phyloP scores from a whole-genome alignment of 805 yeast genomes.

The Candida yuanshanica region DNA sequence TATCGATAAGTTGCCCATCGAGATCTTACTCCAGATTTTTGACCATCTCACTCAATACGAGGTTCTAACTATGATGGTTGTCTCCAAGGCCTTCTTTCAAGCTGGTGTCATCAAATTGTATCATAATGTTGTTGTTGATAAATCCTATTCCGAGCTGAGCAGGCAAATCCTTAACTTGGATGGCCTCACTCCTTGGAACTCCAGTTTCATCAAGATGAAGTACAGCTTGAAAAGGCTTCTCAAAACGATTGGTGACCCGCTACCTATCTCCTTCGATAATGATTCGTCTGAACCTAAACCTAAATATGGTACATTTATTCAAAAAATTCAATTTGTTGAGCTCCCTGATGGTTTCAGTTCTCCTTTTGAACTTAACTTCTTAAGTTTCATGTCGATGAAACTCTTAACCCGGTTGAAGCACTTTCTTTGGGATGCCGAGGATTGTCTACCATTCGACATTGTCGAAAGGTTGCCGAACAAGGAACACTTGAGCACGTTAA shows the following conservation, averaged over 20 bases:
- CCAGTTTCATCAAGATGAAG: constrained; percentile 31
- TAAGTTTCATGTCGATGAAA: constrained; percentile 22
- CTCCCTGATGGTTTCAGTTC: constrained; percentile 38
- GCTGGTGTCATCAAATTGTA: constrained; percentile 32
- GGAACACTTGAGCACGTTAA: constrained; percentile 21
- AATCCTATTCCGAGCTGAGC: constrained; percentile 33
- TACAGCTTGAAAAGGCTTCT: constrained; percentile 36
- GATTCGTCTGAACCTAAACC: background rate
- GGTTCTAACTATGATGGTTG: constrained; percentile 28
- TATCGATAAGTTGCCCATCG: constrained; percentile 33
- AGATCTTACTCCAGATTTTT: constrained; percentile 29
- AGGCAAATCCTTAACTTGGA: constrained; percentile 15
- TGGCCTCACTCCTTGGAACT: background rate
- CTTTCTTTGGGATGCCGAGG: constrained; percentile 30
- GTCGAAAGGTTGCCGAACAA: constrained; percentile 30
- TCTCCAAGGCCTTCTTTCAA: constrained; percentile 26
- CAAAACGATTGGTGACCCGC: constrained; percentile 5
- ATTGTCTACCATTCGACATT: constrained; percentile 28
- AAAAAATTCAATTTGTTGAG: constrained; percentile 28
- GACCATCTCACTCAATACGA: constrained; percentile 34
- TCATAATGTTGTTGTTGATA: constrained; percentile 24
- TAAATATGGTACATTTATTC: constrained; percentile 17
- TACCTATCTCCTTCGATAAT: constrained; percentile 3
- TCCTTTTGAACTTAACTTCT: constrained; percentile 27
- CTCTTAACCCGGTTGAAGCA: constrained; percentile 25